Conservation (phyloP, 345 rosid species). For the Carallia brachiata region DNA sequence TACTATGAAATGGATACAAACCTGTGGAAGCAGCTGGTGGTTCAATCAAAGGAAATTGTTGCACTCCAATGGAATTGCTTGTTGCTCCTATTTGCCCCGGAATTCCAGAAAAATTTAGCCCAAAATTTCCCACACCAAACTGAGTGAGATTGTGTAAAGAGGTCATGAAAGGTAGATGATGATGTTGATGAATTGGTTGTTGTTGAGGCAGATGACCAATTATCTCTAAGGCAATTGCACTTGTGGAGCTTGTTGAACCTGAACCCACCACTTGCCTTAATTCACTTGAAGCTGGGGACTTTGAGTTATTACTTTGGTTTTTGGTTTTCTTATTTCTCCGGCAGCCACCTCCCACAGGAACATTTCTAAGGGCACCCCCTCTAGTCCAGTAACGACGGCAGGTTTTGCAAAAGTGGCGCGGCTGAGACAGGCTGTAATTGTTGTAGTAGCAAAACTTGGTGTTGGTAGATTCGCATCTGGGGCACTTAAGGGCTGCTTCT, state of each 20-base stretch:
- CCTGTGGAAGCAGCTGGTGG: conserved; percentile 20
- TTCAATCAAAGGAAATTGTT: conserved; percentile 57
- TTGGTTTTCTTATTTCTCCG: conserved; percentile 67
- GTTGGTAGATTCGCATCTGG: conserved; percentile 72
- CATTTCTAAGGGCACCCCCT: conserved; percentile 70
- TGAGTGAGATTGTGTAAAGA: conserved; percentile 44
- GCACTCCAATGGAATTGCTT: conserved; percentile 31
- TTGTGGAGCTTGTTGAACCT: conserved; percentile 20
- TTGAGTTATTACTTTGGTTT: conserved; percentile 36
- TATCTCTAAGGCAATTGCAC: conserved; percentile 35
- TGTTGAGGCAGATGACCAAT: conserved; percentile 36
- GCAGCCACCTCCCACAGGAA: conserved; percentile 87
- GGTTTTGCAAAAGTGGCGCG: conserved; percentile 79
- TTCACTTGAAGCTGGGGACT: conserved; percentile 33
- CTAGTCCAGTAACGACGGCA: conserved; percentile 86
- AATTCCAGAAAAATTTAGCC: conserved; percentile 39
- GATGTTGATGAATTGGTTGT: conserved; percentile 14
- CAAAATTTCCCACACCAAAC: conserved; percentile 46
- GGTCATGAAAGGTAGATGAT: conserved; percentile 54
- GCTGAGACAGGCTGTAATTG: conserved; percentile 75
- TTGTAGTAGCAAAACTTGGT: conserved; percentile 88
- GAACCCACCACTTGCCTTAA: conserved; percentile 30
- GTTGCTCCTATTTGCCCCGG: background rate
- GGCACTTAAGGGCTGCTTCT: conserved; percentile 59
- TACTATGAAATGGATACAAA: conserved; percentile 37